Conservation (phyloP, 352 stramenopile genomes). For the Globisporangium iwayamae region DNA sequence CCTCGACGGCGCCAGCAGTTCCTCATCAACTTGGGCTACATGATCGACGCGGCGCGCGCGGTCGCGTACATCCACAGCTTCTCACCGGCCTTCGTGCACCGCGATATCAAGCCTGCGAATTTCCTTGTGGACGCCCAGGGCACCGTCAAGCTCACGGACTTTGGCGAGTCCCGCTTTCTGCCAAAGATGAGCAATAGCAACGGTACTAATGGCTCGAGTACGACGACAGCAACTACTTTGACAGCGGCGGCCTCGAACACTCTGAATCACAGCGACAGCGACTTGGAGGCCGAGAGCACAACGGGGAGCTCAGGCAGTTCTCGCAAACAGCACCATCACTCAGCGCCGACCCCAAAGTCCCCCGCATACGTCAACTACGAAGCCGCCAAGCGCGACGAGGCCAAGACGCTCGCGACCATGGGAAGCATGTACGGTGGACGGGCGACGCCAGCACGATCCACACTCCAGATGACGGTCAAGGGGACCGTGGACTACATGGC, state of each 20-base stretch:
- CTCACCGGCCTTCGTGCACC: conserved; percentile 66
- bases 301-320: too few relatives aligned
- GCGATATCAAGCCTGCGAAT: conserved; percentile 76
- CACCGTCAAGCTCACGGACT: conserved; percentile 74
- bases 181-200: not conserved
- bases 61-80: too few relatives aligned
- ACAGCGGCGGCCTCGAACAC: too few relatives aligned
- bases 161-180: conserved; percentile 45
- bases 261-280: not conserved
- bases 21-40: conserved; percentile 57
- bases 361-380: not conserved
- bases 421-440: not conserved
- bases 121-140: conserved; percentile 67
- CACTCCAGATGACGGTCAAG: not conserved
- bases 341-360: not conserved
- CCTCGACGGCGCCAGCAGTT: conserved; percentile 34
- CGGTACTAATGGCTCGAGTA: not conserved
- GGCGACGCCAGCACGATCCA: not conserved
- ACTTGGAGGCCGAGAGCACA: not conserved
- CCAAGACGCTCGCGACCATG: not conserved
- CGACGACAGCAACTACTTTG: too few relatives aligned
- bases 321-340: not conserved
- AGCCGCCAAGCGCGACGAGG: not conserved
- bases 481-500: not conserved
- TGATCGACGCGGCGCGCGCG: conserved; percentile 58